Percentiles rank a stretch among this genome's conserved stretches.
Conservation (phyloP, 2,329 filamentous ascomycete genomes). For the Thelonectria blattea region DNA sequence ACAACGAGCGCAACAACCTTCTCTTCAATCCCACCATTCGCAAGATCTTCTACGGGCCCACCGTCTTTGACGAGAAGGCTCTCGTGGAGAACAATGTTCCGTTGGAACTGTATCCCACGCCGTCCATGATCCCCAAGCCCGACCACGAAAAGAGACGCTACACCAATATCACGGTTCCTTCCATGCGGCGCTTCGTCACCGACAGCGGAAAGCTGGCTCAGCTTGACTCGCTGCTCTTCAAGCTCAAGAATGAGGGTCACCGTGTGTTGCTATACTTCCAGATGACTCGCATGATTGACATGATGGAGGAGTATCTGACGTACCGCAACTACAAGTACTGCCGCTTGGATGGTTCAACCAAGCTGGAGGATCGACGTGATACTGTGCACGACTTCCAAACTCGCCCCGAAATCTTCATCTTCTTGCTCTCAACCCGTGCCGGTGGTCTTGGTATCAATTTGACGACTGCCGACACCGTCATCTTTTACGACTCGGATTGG, state of each 20-base stretch:
- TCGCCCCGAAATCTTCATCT: slow-evolving; percentile 93
- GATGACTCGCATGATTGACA: slow-evolving; percentile 99
- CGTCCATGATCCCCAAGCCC: slow-evolving; percentile 75
- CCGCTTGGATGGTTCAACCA: slow-evolving; percentile 93
- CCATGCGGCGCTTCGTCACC: slow-evolving; percentile 96
- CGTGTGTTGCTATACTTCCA: slow-evolving; percentile 98
- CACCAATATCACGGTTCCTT: slow-evolving; percentile 90
- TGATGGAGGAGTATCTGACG: slow-evolving; percentile 98
- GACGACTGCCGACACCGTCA: slow-evolving; percentile 95
- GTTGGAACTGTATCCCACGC: slow-evolving; percentile 65
- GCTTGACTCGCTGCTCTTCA: slow-evolving; percentile 83
- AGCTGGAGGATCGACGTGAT: slow-evolving; percentile 94
- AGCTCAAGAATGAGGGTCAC: slow-evolving; percentile 90
- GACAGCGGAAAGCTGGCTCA: slow-evolving; percentile 96
- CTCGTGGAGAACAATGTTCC: slow-evolving; percentile 78
- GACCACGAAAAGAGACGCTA: slow-evolving; percentile 83
- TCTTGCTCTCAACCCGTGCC: slow-evolving; percentile 92
- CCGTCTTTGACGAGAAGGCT: slow-evolving; percentile 70
- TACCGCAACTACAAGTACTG: slow-evolving; percentile 99
- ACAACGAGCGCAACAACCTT: slow-evolving; percentile 71
- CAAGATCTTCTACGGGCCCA: slow-evolving; percentile 73
- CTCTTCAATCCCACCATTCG: slow-evolving; percentile 83
- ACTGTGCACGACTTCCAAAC: slow-evolving; percentile 98
- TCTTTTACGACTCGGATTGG: slow-evolving; percentile 99
- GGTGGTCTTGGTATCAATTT: slow-evolving; percentile 98